These are phyloP conservation scores for Trichoderma orchidacearum DNA, from an alignment of 495 filamentous ascomycete species.

Conservation along the genomic window DNA sequence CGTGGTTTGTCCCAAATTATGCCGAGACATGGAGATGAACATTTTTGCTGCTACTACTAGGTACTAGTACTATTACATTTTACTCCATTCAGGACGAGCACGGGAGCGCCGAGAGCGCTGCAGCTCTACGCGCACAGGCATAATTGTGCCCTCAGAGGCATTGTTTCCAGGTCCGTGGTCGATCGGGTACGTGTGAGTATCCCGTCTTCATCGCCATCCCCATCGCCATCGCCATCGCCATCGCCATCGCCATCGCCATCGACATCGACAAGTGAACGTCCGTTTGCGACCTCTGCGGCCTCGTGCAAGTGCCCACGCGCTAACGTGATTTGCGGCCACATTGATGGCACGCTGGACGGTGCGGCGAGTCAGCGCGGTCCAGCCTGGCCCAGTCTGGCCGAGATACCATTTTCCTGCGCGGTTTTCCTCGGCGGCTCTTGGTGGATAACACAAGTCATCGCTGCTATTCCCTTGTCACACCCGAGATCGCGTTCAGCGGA, in stretches of 20 bases:
- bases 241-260: neutral
- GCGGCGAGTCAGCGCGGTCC: neutral
- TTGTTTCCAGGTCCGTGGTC: neutral
- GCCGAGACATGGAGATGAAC: too few relatives aligned
- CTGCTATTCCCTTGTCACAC: neutral
- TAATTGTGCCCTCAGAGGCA: neutral
- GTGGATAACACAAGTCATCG: neutral
- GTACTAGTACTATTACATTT: too few relatives aligned
- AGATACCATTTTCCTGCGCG: neutral
- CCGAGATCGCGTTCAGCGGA: neutral
- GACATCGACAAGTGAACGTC: neutral
- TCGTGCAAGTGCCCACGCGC: neutral
- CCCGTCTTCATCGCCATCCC: neutral
- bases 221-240: neutral
- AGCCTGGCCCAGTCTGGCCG: neutral
- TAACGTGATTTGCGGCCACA: too few relatives aligned
- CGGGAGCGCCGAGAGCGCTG: too few relatives aligned
- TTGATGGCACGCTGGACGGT: neutral
- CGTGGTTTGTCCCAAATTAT: too few relatives aligned
- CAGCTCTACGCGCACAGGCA: too few relatives aligned
- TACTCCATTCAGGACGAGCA: too few relatives aligned
- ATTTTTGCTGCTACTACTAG: too few relatives aligned
- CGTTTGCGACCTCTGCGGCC: neutral
- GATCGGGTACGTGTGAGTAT: neutral
- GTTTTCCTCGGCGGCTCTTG: neutral